A percentile compares a stretch with the other conserved stretches of the same genome.
phyloP scores from a whole-genome alignment of 1,139 yeast species.

The Diutina mesorugosa region DNA sequence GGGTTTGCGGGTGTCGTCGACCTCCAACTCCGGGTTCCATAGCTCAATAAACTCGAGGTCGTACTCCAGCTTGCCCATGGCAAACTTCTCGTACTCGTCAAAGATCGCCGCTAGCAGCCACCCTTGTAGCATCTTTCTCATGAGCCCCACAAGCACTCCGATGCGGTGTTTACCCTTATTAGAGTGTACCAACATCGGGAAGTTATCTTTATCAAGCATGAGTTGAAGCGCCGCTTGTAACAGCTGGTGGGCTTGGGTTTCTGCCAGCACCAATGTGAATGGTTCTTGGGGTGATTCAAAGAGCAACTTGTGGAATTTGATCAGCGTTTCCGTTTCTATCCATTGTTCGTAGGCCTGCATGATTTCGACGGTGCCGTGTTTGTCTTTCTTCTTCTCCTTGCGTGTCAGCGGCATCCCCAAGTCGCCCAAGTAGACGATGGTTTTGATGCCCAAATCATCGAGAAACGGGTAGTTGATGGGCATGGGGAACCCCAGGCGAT shows the following conservation, averaged over 20 bases:
- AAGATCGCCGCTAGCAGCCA: constrained; percentile 91
- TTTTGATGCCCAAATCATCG: constrained; percentile 53
- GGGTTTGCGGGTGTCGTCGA: background rate
- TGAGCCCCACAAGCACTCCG: constrained; percentile 80
- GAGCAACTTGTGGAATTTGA: constrained; percentile 46
- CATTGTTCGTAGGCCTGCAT: constrained; percentile 45
- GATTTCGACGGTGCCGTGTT: constrained; percentile 26
- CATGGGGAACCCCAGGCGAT: constrained; percentile 90
- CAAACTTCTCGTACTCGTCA: constrained; percentile 87
- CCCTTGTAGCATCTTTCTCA: constrained; percentile 76
- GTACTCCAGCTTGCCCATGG: constrained; percentile 85
- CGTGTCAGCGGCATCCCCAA: constrained; percentile 15
- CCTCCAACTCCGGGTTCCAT: constrained; percentile 31
- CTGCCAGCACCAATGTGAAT: constrained; percentile 39
- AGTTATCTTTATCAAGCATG: constrained; percentile 56
- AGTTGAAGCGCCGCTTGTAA: constrained; percentile 51
- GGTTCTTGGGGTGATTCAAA: constrained; percentile 72
- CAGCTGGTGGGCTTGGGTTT: constrained; percentile 28
- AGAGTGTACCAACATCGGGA: constrained; percentile 81
- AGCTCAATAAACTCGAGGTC: constrained; percentile 58
- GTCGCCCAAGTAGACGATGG: constrained; percentile 81
- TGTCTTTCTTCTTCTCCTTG: constrained; percentile 14
- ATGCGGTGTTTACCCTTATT: constrained; percentile 93
- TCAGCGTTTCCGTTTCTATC: constrained; percentile 40
- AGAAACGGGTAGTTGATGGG: constrained; percentile 72